phyloP scores from a whole-genome alignment of 768 basidiomycete species.

The Rhodocollybia butyracea region DNA sequence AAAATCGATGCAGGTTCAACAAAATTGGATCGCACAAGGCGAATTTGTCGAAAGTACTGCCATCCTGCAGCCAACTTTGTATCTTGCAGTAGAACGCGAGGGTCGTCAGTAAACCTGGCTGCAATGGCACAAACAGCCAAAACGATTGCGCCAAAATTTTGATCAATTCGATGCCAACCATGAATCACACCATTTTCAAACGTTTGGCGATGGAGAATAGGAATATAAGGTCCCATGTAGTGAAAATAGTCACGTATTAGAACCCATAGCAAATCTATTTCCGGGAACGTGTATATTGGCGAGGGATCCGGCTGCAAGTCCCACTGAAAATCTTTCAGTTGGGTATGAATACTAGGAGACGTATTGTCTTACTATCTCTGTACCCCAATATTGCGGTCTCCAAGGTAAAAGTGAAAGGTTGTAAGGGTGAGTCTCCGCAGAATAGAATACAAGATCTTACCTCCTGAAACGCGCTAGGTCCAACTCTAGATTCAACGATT shows the following conservation, averaged over 20 bases:
- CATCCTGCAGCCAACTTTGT: slow-evolving; percentile 23
- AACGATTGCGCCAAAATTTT: slow-evolving; percentile 37
- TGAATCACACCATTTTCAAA: slow-evolving; percentile 37
- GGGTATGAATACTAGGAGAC: background rate
- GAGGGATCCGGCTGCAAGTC: background rate
- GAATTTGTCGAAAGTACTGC: slow-evolving; percentile 32
- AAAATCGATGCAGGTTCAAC: slow-evolving; percentile 27
- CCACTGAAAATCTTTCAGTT: background rate
- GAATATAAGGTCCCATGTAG: slow-evolving; percentile 32
- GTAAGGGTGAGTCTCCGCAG: background rate
- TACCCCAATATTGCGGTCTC: slow-evolving; percentile 2
- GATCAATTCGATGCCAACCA: background rate
- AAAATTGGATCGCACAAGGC: slow-evolving; percentile 31
- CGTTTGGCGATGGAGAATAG: slow-evolving; percentile 49
- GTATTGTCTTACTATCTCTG: background rate
- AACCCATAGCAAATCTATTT: slow-evolving; percentile 29
- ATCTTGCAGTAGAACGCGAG: slow-evolving; percentile 27
- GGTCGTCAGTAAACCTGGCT: slow-evolving; percentile 40
- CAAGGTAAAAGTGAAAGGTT: no score
- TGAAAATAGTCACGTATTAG: slow-evolving; percentile 51
- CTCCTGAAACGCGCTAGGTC: background rate
- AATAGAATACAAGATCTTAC: background rate
- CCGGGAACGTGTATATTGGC: slow-evolving; percentile 23
- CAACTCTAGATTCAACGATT: background rate
- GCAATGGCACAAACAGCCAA: slow-evolving; percentile 52